phyloP scores from a whole-genome alignment of 768 basidiomycete species.

The Phanerochaete carnosa region DNA sequence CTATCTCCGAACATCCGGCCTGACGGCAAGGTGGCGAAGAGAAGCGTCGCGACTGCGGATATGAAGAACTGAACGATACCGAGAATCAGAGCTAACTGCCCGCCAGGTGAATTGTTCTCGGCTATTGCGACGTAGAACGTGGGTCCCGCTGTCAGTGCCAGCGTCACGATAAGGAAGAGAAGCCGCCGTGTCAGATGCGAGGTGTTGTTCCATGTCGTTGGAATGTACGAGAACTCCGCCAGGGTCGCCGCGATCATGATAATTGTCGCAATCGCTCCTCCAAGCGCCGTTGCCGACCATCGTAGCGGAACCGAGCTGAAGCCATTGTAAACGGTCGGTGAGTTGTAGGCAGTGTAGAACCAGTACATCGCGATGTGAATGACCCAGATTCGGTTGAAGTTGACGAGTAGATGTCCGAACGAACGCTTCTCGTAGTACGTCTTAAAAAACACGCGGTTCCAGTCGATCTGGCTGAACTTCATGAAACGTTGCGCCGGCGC shows the following conservation, averaged over 20 bases:
- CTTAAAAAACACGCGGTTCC: conserved; percentile 97
- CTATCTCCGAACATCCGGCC: conserved; percentile 99
- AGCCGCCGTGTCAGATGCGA: conserved; percentile 92
- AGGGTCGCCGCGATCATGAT: conserved; percentile 97
- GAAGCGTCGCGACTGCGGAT: conserved; percentile 77
- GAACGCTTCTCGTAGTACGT: conserved; percentile 98
- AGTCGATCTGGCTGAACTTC: conserved; percentile 95
- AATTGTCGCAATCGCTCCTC: conserved; percentile 91
- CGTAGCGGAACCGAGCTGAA: conserved; percentile 72
- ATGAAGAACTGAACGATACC: conserved; percentile 97
- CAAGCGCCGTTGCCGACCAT: conserved; percentile 93
- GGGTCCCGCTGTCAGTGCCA: conserved; percentile 88
- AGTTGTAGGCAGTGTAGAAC: conserved; percentile 95
- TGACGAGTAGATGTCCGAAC: conserved; percentile 94
- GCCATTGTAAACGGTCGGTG: conserved; percentile 75
- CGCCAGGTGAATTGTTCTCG: conserved; percentile 55
- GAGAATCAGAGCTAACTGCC: conserved; percentile 82
- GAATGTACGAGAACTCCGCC: conserved; percentile 96
- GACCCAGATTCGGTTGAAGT: conserved; percentile 99
- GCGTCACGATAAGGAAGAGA: conserved; percentile 84
- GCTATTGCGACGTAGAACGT: conserved; percentile 93
- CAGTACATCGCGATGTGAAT: conserved; percentile 93
- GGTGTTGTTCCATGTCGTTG: conserved; percentile 98
- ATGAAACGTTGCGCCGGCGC: conserved; percentile 91
- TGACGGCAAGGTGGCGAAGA: conserved; percentile 91